Evolutionary conservation across 257 asterid genomes (phyloP), one percentile per base, ranked within the genome.

Genomic region (Prunella vulgaris): DNA sequence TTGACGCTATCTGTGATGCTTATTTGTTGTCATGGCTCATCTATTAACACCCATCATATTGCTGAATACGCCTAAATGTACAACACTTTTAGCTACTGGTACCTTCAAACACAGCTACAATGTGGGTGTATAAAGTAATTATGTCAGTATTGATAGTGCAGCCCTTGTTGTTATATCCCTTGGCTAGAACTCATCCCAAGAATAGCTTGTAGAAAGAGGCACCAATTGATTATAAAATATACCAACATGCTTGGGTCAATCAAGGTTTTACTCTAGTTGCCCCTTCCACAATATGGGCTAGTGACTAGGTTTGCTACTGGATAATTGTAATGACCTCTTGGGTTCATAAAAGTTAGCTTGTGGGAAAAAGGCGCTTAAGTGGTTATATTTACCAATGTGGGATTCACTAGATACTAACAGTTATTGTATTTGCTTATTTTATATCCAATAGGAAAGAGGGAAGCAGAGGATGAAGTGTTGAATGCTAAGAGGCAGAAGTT

Each of bases 401-500:
- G 27, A 17, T 7, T 18, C 4, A 51, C 10, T 17, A 51, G 33
- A 53, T 56, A 10, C 10, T 56, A 25, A 56, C 8, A 9, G n/a
- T 53, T 21, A n/a, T n/a, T n/a, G n/a, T n/a, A n/a, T 46, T 46
- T 46, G 9, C 60, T 10, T 21, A 10, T 10, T 53, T 21, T 10
- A 53, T 53, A 32, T 53, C 60, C 28, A 10, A 53, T 7, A 53
- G 60, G 60, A 3, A 83, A 83, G 82, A 83, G 88, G 65, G 85
- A 76, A 64, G 80, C 82, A 4, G 85, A 80, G 66, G 70, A 69
- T 57, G 73, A 57, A 44, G 56, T 28, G 27, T 56, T 64, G 33
- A 68, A 44, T 52, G 68, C 74, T 61, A 83, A 83, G 75, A 83
- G 76, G 74, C 87, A 73, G 77, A 80, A 73, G 79, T 60, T 77